These are phyloP conservation scores for Penicillium crystallinum DNA, from an alignment of 495 filamentous ascomycete species.

Conservation along the genomic window DNA sequence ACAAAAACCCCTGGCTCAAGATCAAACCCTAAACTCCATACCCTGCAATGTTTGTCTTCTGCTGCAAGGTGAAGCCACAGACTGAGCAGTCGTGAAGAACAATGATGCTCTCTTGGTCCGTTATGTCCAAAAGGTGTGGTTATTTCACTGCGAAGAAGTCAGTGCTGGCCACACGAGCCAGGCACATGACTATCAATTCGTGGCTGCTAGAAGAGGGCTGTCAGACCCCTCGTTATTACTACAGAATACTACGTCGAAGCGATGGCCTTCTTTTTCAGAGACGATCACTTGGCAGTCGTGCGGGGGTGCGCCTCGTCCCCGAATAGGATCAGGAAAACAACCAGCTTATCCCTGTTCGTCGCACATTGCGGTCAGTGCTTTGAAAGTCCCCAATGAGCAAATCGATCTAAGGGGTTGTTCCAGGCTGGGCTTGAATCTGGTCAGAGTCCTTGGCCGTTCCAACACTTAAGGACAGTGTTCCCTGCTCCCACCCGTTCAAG, in stretches of 20 bases:
- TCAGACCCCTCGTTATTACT: neutral
- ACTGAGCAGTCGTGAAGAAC: too few relatives aligned
- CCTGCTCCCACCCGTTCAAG: neutral
- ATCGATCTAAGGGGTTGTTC: neutral
- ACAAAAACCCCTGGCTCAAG: too few relatives aligned
- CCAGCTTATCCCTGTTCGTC: neutral
- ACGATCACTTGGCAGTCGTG: slow-evolving; percentile 13
- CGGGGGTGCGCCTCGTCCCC: slow-evolving; percentile 8
- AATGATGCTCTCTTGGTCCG: too few relatives aligned
- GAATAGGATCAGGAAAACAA: slow-evolving; percentile 2
- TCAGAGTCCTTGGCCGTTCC: too few relatives aligned
- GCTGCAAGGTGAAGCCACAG: too few relatives aligned
- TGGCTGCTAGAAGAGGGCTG: neutral
- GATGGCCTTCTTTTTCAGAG: neutral
- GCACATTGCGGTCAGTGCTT: neutral
- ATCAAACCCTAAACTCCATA: too few relatives aligned
- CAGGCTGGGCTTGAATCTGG: neutral
- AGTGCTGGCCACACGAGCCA: neutral
- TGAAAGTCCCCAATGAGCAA: neutral
- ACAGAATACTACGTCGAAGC: neutral
- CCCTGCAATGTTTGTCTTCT: too few relatives aligned
- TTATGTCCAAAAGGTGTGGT: too few relatives aligned
- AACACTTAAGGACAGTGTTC: slow-evolving; percentile 1
- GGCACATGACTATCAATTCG: neutral
- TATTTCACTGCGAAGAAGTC: too few relatives aligned